phyloP scores from a whole-genome alignment of 1,139 yeast species.

The Sugiyamaella pinicola region DNA sequence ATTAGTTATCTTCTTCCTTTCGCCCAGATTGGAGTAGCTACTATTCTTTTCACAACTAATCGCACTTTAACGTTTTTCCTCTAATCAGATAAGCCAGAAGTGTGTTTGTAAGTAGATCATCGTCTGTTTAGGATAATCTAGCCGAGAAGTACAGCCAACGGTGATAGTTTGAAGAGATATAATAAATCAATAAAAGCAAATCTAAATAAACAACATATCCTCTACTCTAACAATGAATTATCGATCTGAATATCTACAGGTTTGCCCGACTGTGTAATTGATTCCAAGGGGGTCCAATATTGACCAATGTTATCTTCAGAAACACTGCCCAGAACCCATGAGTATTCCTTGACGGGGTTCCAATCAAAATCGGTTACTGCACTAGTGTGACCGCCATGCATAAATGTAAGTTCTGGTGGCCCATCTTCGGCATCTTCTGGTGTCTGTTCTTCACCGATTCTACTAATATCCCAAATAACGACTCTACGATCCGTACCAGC shows the following conservation, averaged over 20 bases:
- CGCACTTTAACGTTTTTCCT: too few relatives aligned
- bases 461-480: conserved; percentile 67
- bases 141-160: background rate
- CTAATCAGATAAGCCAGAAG: background rate
- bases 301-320: conserved; percentile 87
- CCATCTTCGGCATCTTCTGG: conserved; percentile 49
- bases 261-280: conserved; percentile 13
- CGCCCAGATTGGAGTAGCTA: too few relatives aligned
- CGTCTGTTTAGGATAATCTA: background rate
- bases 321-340: conserved; percentile 76
- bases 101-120: background rate
- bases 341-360: conserved; percentile 61
- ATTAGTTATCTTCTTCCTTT: too few relatives aligned
- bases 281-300: conserved; percentile 54
- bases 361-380: conserved; percentile 85
- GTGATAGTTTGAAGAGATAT: background rate
- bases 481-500: conserved; percentile 75
- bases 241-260: conserved; percentile 2
- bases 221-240: conserved; percentile 13
- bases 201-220: background rate
- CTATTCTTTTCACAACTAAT: too few relatives aligned
- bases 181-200: background rate
- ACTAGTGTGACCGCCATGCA: conserved; percentile 86
- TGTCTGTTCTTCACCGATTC: conserved; percentile 46
- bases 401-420: conserved; percentile 48